Base-by-base conservation (phyloP, 805 yeast genomes). In the Tetrapisispora taiwanensis region DNA sequence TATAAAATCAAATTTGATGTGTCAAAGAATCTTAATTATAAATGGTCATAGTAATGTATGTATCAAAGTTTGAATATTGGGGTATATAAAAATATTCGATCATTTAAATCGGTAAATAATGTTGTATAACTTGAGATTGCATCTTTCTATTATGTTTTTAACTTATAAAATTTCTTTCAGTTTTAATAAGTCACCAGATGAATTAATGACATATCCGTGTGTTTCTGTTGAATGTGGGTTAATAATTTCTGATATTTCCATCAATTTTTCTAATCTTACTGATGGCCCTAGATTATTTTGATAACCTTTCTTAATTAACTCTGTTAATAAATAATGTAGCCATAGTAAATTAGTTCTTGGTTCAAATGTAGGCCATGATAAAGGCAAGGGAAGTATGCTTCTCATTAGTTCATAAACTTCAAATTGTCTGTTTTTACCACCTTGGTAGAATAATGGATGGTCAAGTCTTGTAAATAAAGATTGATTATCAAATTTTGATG, bases 331-430 rank as follows among this genome's bases (percentile, higher is more conserved):
- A 53, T 79, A 80, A 51, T 78, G 79, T 36, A 81, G 61, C 89
- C 89, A 81, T 28, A 74, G 54, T 15, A 81, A 56, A 52, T 81
- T 82, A 26, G 81, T 78, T 30, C 61, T 62, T 39, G 72, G 62
- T 15, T 61, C 63, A 28, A 46, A 60, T 5, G 51, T 52, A 3
- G 45, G 51, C 60, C 60, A 55, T n/a, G 49, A 46, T n/a, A 44
- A 37, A n/a, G 55, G 46, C 15, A 49, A 52, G 12, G 56, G 49
- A 19, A 59, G 45, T 22, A 54, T 45, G 14, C 48, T 51, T 43
- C 79, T 68, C 84, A 79, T 78, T 39, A 71, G 52, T 46, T 78
- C 68, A 55, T 81, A 81, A 18, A 79, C 70, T 36, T 79, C 84
- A 54, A 72, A 78, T 44, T 74, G 81, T 51, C 77, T 74, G 49